These are phyloP conservation scores for thale cress (Arabidopsis thaliana) DNA, from an alignment of 345 rosid genomes.

Conservation along the genomic window TAIR10.1 NC_003074.8:5537501-5538000, in stretches of 20 bases:
- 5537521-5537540: background rate
- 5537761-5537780: background rate
- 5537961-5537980: no score
- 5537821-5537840: background rate
- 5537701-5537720: conserved; percentile 5
- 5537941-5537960: no score
- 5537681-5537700: background rate
- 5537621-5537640: background rate
- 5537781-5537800: background rate
- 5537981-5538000: no score
- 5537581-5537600: background rate
- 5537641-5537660: background rate
- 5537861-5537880: background rate
- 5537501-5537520: conserved; percentile 15
- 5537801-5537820: background rate
- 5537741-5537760: background rate
- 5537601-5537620: background rate
- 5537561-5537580: background rate
- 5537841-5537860: background rate
- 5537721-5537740: background rate
- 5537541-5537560: background rate
- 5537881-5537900: background rate
- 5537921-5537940: no score
- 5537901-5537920: no score
- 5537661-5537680: background rate